A percentile compares a stretch with the other conserved stretches of the same genome.
These are phyloP conservation scores for Plasmodium cynomolgi DNA, from an alignment of 169 alveolate genomes.

Conservation along the genomic window DNA sequence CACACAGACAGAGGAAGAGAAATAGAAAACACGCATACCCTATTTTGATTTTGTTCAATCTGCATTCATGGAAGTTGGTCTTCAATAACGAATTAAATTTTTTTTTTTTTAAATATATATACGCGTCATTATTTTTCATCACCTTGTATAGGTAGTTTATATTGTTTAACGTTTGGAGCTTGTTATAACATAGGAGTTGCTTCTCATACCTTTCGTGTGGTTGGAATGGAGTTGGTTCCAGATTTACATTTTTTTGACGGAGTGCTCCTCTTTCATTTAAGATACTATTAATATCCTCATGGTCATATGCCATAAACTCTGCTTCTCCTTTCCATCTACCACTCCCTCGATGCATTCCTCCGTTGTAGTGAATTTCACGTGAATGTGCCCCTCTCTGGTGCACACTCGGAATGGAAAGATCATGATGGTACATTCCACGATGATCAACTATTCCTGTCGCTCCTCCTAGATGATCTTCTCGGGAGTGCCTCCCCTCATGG, in stretches of 20 bases:
- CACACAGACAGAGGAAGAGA: conserved; percentile 24
- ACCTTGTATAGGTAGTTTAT: conserved; percentile 18
- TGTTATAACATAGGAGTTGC: conserved; percentile 23
- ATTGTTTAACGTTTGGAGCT: conserved; percentile 24
- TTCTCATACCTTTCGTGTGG: background rate
- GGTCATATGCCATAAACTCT: background rate
- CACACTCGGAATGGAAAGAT: background rate
- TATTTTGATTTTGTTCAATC: conserved; percentile 14
- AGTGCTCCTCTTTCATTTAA: background rate
- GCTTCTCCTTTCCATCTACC: background rate
- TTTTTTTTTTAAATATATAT: conserved; percentile 58
- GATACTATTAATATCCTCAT: background rate
- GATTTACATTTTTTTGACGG: background rate
- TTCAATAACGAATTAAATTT: conserved; percentile 45
- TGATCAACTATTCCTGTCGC: background rate
- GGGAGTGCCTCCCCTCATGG: background rate
- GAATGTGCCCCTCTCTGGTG: background rate
- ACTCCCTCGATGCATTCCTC: background rate
- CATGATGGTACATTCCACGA: background rate
- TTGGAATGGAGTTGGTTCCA: background rate
- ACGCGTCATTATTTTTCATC: conserved; percentile 69
- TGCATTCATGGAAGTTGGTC: background rate
- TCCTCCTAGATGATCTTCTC: background rate
- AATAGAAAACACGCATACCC: conserved; percentile 22
- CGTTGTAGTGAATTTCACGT: background rate